phyloP scores from a whole-genome alignment of 345 rosid species.

The Dimocarpus longan region DNA sequence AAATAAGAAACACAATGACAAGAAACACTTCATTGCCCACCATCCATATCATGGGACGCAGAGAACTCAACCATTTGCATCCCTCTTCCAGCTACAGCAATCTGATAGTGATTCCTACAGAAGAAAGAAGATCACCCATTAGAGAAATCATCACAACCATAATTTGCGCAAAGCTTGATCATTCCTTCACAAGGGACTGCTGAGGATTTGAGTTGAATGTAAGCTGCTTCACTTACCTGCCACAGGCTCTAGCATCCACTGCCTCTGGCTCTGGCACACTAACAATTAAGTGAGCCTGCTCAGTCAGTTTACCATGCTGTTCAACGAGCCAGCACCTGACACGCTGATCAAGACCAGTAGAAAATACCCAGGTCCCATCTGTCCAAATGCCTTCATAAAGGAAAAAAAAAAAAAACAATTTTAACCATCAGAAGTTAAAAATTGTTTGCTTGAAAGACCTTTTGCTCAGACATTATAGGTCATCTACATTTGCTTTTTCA shows the following conservation, averaged over 20 bases:
- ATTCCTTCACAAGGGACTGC: neutral
- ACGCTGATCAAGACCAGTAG: constrained; percentile 98
- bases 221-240: constrained; percentile 50
- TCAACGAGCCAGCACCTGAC: constrained; percentile 74
- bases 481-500: neutral
- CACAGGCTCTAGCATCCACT: constrained; percentile 65
- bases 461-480: neutral
- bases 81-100: constrained; percentile 90
- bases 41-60: neutral
- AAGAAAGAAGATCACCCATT: neutral
- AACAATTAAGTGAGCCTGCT: constrained; percentile 56
- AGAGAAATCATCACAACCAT: neutral
- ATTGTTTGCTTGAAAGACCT: constrained; percentile 4
- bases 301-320: constrained; percentile 47
- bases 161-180: neutral
- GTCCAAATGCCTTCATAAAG: constrained; percentile 81
- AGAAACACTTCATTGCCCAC: constrained; percentile 1
- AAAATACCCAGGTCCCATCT: constrained; percentile 82
- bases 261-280: constrained; percentile 97
- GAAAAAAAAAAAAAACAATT: constrained; percentile 19
- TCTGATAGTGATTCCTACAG: constrained; percentile 68
- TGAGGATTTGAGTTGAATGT: neutral
- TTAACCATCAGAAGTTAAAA: constrained; percentile 8
- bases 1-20: neutral
- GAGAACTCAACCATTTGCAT: constrained; percentile 81